phyloP scores from a whole-genome alignment of 306 rosid species.

The Luffa acutangula region DNA sequence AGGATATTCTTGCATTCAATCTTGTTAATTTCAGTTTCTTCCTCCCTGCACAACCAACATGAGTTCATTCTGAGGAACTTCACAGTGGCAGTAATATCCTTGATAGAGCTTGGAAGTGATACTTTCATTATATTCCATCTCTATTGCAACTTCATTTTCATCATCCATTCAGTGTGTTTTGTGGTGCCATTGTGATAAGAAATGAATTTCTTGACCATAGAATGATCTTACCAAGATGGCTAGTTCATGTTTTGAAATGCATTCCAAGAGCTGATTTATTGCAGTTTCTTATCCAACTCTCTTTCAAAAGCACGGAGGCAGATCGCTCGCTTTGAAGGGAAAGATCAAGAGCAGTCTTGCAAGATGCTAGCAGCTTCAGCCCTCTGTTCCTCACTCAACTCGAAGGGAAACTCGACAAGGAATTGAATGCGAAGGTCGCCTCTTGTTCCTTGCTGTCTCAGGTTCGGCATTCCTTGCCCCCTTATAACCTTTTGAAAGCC shows the following conservation, averaged over 20 bases:
- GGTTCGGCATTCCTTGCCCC: constrained; percentile 83
- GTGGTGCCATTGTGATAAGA: neutral
- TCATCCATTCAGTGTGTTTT: neutral
- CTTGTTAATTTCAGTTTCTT: neutral
- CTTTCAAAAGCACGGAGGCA: neutral
- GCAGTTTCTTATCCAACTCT: neutral
- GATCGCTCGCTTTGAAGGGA: neutral
- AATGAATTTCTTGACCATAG: neutral
- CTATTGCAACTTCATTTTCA: neutral
- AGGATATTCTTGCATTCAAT: neutral
- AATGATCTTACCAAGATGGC: neutral
- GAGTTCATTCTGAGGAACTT: neutral
- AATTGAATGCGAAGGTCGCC: constrained; percentile 68
- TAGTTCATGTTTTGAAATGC: neutral
- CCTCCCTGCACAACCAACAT: neutral
- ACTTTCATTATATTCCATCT: neutral
- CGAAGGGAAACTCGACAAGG: constrained; percentile 45
- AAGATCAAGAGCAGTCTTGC: constrained; percentile 35
- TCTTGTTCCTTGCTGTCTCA: constrained; percentile 33
- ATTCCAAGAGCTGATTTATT: neutral
- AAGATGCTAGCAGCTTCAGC: constrained; percentile 44
- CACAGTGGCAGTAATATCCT: neutral
- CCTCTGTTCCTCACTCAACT: constrained; percentile 45
- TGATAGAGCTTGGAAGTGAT: neutral
- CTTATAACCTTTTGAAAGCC: constrained; percentile 53